These are phyloP conservation scores for Trypethelium eluteriae DNA, from an alignment of 495 filamentous ascomycete genomes.

Conservation along the genomic window DNA sequence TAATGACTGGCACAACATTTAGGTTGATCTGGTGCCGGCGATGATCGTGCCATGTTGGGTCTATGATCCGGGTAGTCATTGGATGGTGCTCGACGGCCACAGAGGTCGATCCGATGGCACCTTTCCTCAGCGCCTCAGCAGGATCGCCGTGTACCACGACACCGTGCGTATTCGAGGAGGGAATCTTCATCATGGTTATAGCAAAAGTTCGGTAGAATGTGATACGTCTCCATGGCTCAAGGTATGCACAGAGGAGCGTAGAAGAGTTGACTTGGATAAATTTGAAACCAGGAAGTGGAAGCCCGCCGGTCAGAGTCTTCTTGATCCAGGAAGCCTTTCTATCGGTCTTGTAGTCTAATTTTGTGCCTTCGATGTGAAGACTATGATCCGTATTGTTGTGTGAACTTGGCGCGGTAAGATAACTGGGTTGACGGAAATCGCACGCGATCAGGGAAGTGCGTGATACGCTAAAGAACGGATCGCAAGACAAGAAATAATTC, in stretches of 20 bases:
- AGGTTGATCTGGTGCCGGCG: not conserved
- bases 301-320: not conserved
- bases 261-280: not conserved
- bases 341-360: slow-evolving; percentile 1
- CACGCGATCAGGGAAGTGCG: not conserved
- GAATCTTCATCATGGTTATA: slow-evolving; percentile 8
- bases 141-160: slow-evolving; percentile 1
- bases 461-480: slow-evolving; percentile 5
- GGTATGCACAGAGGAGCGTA: slow-evolving; percentile 4
- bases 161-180: not conserved
- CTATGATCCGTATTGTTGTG: not conserved
- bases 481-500: slow-evolving; percentile 8
- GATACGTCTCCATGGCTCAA: slow-evolving; percentile 9
- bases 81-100: not conserved
- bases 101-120: not conserved
- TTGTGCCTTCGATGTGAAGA: not conserved
- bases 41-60: not conserved
- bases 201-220: slow-evolving; percentile 8
- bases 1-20: not conserved
- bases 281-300: slow-evolving; percentile 4
- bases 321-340: slow-evolving; percentile 8
- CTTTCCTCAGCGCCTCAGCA: slow-evolving; percentile 1
- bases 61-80: not conserved
- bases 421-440: slow-evolving; percentile 5
- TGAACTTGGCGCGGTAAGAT: not conserved